Evolutionary conservation across 1,284 basidiomycete genomes (phyloP), one percentile per base, ranked within the genome.

Genomic region (Rhodotorula sp.): DNA sequence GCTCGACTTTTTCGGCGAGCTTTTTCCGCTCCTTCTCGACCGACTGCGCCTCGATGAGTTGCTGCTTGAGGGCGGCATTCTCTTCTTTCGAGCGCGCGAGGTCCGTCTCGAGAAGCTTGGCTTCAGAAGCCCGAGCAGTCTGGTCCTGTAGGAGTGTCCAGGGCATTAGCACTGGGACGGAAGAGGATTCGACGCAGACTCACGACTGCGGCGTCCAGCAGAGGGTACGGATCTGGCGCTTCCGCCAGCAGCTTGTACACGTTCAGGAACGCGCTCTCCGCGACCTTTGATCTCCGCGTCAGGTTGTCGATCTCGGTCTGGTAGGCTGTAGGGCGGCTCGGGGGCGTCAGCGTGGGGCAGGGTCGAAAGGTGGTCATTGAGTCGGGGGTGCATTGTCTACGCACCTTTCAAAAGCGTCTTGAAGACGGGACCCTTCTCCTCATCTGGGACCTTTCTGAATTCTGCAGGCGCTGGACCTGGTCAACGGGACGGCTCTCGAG

Each of bases 221-320:
- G 84, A 7, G 95, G 95, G 79, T 94, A 96, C 24, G 95, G 96
- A 81, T 99, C 95, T 0, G 95, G 94, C 10, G 92, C 94, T 78
- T 95, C 93, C 0, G 92, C 91, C 6, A 99, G 82, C 29, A 95
- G 87, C 80, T 96, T 96, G 85, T 96, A 96, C 20, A 95, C 88
- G 76, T 89, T 91, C 45, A 97, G 84, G 81, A 99, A 96, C 0
- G 93, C 91, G 77, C 91, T 95, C 83, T 98, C 95, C 2, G 94
- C 90, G 24, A 86, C 82, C 79, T 96, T 97, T 45, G 89, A 91
- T 12, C 95, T 88, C 75, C 92, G 91, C 0, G 94, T 98, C 70
- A 99, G 86, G 76, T 84, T 89, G 82, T 99, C 95, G 72, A 99
- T 98, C 82, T 98, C 95, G 12, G 89, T 85, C 82, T 99, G 95